Evolutionary conservation across 2,329 filamentous ascomycete species (phyloP), one percentile per base, ranked within the genome.

Genomic region (Aaosphaeria arxii): DNA sequence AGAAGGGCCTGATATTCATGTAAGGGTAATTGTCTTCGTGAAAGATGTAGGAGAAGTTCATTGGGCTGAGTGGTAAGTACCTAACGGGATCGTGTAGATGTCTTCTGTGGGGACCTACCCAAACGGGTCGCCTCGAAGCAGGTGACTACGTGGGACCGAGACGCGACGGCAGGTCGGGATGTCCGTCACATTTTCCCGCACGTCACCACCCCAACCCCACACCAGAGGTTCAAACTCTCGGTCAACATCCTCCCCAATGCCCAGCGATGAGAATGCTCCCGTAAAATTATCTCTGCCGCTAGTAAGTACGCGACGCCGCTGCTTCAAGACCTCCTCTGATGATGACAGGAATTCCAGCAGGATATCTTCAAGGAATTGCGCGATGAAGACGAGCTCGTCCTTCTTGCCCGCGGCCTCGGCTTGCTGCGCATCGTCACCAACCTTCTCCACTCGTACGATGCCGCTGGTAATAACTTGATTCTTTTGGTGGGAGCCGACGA

Each of bases 381-480:
- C 54, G 77, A 84, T 52, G 89, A 96, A 75, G 94, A 99, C 88
- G 88, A 95, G 72, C 85, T 99, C 55, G 87, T 97, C 61, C 80
- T 99, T 46, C 82, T 97, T 47, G 94, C 92, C 39, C 88, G 90
- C 45, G 94, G 94, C 58, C 85, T 99, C 42, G 94, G 94, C 59
- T 85, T 97, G 41, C 83, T 96, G 69, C 89, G 91, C 57, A 83
- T 99, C 48, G 82, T 96, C 63, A 95, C 90, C n/a, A 99, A 97
- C 67, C 82, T 99, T 36, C 83, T 99, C 30, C 94, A 99, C 72
- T 91, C 91, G 17, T 96, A 96, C 73, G 94, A 99, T 79, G 91
- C 91, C 1, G 90, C 90, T 4, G 94, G 94, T 11, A 95, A 94
- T 72, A 97, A 95, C 64, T 77, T 99, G 46, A 86, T 99, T 43